Evolutionary conservation across 2,329 filamentous ascomycete species (phyloP).

Genomic region (Fusarium sp.): DNA sequence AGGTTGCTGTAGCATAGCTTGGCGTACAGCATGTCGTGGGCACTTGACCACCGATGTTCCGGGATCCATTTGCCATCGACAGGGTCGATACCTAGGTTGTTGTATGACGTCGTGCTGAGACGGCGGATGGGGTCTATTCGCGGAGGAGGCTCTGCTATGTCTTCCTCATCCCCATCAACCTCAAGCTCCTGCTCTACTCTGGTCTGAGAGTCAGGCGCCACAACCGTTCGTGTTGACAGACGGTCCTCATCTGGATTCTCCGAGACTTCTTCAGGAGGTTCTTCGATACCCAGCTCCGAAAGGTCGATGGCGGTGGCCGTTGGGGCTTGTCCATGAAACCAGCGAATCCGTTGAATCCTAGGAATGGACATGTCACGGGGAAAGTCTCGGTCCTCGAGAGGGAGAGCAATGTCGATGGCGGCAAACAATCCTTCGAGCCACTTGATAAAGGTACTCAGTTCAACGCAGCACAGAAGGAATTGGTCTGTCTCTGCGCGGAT

Average conservation of each 20-base stretch:
- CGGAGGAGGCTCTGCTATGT: constrained; percentile 37
- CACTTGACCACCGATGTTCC: constrained; percentile 61
- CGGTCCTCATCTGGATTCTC: constrained; percentile 30
- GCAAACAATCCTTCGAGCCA: constrained; percentile 75
- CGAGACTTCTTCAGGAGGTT: constrained; percentile 36
- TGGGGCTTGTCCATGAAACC: constrained; percentile 54
- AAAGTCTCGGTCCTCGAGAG: constrained; percentile 73
- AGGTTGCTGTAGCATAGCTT: constrained; percentile 67
- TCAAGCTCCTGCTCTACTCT: constrained; percentile 37
- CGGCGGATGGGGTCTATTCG: constrained; percentile 49
- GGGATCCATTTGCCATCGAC: constrained; percentile 65
- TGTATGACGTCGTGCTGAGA: constrained; percentile 56
- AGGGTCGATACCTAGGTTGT: constrained; percentile 56
- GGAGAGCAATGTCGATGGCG: constrained; percentile 74
- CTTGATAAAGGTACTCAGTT: constrained; percentile 69
- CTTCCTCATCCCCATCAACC: constrained; percentile 35
- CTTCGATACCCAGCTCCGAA: constrained; percentile 37
- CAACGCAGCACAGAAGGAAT: constrained; percentile 71
- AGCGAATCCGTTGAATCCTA: constrained; percentile 61
- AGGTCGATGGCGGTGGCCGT: constrained; percentile 41
- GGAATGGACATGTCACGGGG: constrained; percentile 69
- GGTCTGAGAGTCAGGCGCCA: constrained; percentile 35
- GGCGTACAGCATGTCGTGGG: constrained; percentile 66
- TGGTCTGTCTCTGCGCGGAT: constrained; percentile 76
- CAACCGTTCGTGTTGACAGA: constrained; percentile 22